Base-by-base conservation (phyloP, 352 stramenopile species). In the Globisporangium mamillatum region DNA sequence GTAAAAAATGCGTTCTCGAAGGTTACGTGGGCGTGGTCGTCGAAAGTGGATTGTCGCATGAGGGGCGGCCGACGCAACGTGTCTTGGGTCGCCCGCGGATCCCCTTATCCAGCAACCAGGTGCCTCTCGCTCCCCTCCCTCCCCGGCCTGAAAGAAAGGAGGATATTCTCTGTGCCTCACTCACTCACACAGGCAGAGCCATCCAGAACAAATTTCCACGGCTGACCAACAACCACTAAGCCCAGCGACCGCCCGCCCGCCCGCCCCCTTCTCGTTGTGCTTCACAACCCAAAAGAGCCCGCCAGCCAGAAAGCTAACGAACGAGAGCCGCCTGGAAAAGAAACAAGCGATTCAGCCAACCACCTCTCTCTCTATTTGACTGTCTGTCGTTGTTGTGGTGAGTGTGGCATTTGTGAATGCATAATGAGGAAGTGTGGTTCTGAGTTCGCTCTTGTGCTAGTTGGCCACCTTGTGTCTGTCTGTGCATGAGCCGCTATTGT, bases 191-290 rank as follows among this genome's bases (percentile, higher is more conserved):
- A 56, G 14, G 3, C 50, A 16, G 3, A 32, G 16, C 38, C 32
- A 22, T 38, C 22, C 61, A 81, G 12, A 71, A 76, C 55, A 57
- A 81, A 79, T 77, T 75, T 71, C 66, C 74, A 29, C 53, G n/a
- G 66, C 16, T 56, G 72, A 64, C 41, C 72, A 75, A 74, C 75
- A 78, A 74, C 72, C 73, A 70, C 69, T 24, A 1, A 36, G n/a
- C 7, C 48, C 48, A 32, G 29, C 24, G 32, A 7, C 32, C 32
- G 32, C 32, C 32, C 32, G 44, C 55, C 7, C 5, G 52, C 55
- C 7, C 5, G 18, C 18, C 3, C 46, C 8, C 36, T 66, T 55
- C 55, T 75, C 64, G 65, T 69, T 68, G 60, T 54, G 36, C 38
- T 27, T 64, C 46, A 34, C 38, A 55, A 56, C 25, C 38, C 6